Base-by-base conservation (phyloP, 441 rosid genomes). In the Breynia disticha region DNA sequence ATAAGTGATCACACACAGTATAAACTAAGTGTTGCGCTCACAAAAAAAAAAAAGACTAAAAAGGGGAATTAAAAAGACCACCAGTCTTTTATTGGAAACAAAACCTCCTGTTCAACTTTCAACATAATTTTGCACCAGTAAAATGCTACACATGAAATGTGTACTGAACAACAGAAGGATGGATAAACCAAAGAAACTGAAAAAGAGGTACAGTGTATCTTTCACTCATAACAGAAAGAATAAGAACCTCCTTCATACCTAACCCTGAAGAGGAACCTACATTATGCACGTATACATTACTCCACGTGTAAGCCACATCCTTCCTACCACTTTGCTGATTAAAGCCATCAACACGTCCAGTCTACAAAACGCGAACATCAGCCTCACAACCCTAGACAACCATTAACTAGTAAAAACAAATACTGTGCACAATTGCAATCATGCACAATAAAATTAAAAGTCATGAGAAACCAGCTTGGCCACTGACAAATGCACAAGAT, bases 301-400 rank as follows among this genome's bases (percentile, higher is more conserved):
- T 72, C 97, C 96, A 90, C 55, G 79, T 49, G 57, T 87, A 79
- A 70, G 79, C 68, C 11, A 56, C 44, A 59, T 87, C 98, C 69
- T 78, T 90, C 49, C 67, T 73, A 22, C 59, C 54, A 67, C 57
- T 75, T 42, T 71, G 87, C 46, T 70, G 74, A 70, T 84, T 83
- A 71, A 64, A 72, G 48, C 87, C 90, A 38, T 90, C 91, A 50
- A 65, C 66, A 45, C 85, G 89, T 38, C 77, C 99, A 73, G 76
- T 83, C 89, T 85, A 80, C 69, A 70, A 32, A 67, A 67, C 7
- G 54, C 38, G 21, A 42, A 28, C 39, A 50, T 61, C 21, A 22
- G 22, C 47, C 60, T 56, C 17, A 67, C 47, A 55, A 48, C 53
- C 51, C 54, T 48, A 18, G 67, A 38, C 39, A 65, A 12, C 19